Base-by-base conservation (phyloP, 2,329 filamentous ascomycete genomes). In the Biscogniauxia sp. region DNA sequence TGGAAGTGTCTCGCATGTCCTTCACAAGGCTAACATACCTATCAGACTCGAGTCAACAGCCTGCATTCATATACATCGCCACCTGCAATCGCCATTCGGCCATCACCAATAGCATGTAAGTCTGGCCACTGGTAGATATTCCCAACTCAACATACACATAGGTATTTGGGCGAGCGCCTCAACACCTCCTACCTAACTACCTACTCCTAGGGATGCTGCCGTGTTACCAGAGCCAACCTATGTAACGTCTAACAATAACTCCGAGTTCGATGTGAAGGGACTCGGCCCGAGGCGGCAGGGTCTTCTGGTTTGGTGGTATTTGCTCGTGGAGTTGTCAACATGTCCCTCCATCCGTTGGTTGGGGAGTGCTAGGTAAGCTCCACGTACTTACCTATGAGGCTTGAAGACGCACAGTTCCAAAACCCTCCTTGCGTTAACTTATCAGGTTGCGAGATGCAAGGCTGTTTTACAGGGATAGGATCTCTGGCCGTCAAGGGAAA, bases 1-100 rank as follows among this genome's bases (percentile, higher is more conserved):
- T 66, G 59, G 62, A 28, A 58, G 59, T 61, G 49, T 60, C 51
- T 57, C 60, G 59, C 57, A 56, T 59, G 60, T 45, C 37, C 37
- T 45, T 45, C 37, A 45, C 37, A 45, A 45, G 37, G 37, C 37
- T 45, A 45, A 45, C 58, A 50, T 54, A 58, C 60, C 58, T 53
- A 61, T 49, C 45, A 54, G 54, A 63, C 61, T 62, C 63, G 59
- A 57, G 64, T 64, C 59, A 61, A 54, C 62, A 60, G 61, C 54
- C 20, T 59, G 61, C 61, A 53, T 60, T 55, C 55, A 45, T 61
- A 37, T 59, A 58, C 54, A 58, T 54, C 54, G 59, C 52, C 41
- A 7, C 51, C 61, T 61, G 50, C 60, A 61, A 53, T 49, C 51
- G 56, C 52, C 45, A 67, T 64, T 65, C 51, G 61, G 56, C 52